These are phyloP conservation scores for Nidularia pulvinata DNA, from an alignment of 768 basidiomycete genomes.

Conservation along the genomic window DNA sequence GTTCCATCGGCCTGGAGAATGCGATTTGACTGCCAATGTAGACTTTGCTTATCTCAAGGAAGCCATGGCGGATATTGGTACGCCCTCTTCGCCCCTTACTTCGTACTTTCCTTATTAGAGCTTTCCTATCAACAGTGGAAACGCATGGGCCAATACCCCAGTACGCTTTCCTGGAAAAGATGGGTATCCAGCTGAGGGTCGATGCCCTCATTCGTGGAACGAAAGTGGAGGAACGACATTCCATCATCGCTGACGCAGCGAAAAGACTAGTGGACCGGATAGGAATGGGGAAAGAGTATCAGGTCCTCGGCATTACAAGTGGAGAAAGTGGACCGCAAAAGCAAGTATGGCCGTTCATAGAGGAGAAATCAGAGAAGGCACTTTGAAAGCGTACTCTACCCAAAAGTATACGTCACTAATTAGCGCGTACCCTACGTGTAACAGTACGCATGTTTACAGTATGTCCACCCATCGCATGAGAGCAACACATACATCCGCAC, in stretches of 20 bases:
- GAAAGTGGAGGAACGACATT: conserved; percentile 41
- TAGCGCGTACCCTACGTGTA: too few species aligned
- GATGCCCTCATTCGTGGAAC: conserved; percentile 57
- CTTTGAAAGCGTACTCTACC: too few species aligned
- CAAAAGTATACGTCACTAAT: too few species aligned
- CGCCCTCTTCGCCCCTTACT: conserved; percentile 11
- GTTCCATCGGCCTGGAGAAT: conserved; percentile 83
- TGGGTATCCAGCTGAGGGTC: conserved; percentile 75
- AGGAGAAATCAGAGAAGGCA: background rate
- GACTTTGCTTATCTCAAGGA: conserved; percentile 91
- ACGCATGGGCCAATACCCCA: conserved; percentile 77
- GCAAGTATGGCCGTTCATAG: conserved; percentile 31
- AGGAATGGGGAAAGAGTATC: conserved; percentile 90
- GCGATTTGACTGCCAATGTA: conserved; percentile 96
- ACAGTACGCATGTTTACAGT: too few species aligned
- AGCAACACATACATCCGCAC: too few species aligned
- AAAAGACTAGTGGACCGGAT: conserved; percentile 71
- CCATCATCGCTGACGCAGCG: conserved; percentile 59
- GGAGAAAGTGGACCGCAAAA: conserved; percentile 1
- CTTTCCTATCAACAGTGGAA: conserved; percentile 30
- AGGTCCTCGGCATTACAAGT: conserved; percentile 64
- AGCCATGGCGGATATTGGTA: conserved; percentile 67
- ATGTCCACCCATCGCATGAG: too few species aligned
- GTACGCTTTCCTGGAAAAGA: conserved; percentile 69
- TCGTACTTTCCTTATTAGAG: background rate